phyloP scores from a whole-genome alignment of 257 asterid species.

The Coffea eugenioides region DNA sequence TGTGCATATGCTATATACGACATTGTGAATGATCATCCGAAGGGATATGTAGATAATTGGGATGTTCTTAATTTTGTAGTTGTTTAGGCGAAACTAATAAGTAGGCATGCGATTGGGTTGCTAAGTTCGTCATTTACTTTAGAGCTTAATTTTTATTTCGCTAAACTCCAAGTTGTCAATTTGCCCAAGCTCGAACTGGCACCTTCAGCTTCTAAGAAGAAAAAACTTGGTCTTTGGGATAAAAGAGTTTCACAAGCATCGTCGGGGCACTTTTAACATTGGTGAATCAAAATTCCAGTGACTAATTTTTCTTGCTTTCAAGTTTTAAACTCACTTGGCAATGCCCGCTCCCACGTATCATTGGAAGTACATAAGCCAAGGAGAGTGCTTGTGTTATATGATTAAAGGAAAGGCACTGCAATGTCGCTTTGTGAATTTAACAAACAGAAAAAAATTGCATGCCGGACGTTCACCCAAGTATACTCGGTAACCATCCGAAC shows the following conservation, averaged over 20 bases:
- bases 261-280: too few species aligned
- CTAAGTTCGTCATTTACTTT: background rate
- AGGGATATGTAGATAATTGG: constrained; percentile 4
- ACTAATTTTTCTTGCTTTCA: background rate
- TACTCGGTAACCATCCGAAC: background rate
- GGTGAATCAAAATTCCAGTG: background rate
- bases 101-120: background rate
- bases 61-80: constrained; percentile 6
- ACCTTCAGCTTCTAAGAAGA: background rate
- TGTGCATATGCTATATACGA: background rate
- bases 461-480: background rate
- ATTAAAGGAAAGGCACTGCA: background rate
- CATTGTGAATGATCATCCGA: background rate
- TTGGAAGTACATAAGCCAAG: too few species aligned
- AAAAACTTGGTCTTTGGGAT: background rate
- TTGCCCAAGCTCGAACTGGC: background rate
- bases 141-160: background rate
- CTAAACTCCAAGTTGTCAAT: background rate
- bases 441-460: background rate
- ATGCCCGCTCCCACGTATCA: background rate
- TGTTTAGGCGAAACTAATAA: background rate
- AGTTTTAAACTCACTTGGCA: background rate
- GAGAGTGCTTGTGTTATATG: too few species aligned
- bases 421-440: too few species aligned
- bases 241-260: background rate